A percentile compares a stretch with the other conserved stretches of the same genome.
phyloP scores from a whole-genome alignment of 352 stramenopile genomes.

The Phytophthora cactorum region DNA sequence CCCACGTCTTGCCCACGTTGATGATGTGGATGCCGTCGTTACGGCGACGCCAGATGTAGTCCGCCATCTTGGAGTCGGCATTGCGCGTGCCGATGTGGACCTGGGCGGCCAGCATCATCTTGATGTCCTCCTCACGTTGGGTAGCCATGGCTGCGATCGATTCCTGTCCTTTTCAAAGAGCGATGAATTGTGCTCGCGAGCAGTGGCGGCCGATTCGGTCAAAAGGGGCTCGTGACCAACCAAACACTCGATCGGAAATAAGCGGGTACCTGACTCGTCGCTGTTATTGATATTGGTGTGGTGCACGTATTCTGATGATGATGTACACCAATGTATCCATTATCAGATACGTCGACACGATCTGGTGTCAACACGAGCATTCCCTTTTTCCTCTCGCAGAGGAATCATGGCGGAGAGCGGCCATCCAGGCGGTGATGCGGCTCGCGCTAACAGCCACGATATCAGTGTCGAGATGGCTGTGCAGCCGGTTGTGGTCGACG shows the following conservation, averaged over 20 bases:
- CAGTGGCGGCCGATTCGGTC: not conserved
- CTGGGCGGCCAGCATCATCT: slow-evolving; percentile 99
- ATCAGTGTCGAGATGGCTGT: slow-evolving; percentile 6
- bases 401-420: slow-evolving; percentile 8
- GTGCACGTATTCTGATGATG: slow-evolving; percentile 2
- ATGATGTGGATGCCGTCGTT: slow-evolving; percentile 99
- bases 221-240: slow-evolving; percentile 21
- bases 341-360: slow-evolving; percentile 25
- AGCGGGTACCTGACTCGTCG: not conserved
- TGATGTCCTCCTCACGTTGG: slow-evolving; percentile 99
- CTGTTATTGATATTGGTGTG: slow-evolving; percentile 6
- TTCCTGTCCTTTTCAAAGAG: slow-evolving; percentile 56
- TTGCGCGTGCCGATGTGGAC: slow-evolving; percentile 99
- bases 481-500: slow-evolving; percentile 8
- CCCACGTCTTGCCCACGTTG: slow-evolving; percentile 99
- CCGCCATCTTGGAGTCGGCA: slow-evolving; percentile 98
- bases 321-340: slow-evolving; percentile 25
- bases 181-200: slow-evolving; percentile 44
- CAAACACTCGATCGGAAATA: slow-evolving; percentile 21
- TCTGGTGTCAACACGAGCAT: slow-evolving; percentile 22
- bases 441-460: not conserved
- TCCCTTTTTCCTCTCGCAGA: slow-evolving; percentile 13
- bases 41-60: slow-evolving; percentile 99
- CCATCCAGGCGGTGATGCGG: not conserved
- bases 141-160: slow-evolving; percentile 79